These are phyloP conservation scores for Pharus latifolius DNA, from an alignment of 176 grass and related monocot species.

Conservation along the genomic window DNA sequence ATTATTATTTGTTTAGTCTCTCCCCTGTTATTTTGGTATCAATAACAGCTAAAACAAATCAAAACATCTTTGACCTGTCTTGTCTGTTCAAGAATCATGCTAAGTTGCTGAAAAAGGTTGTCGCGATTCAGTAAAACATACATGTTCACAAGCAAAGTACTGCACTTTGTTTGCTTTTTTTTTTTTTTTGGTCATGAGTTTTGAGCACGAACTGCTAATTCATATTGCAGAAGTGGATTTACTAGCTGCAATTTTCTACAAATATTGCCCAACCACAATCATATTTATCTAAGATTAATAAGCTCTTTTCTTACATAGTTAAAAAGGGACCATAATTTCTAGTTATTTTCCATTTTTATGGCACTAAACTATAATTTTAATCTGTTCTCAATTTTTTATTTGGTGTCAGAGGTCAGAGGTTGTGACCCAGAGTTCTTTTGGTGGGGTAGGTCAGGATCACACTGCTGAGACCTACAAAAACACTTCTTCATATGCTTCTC, in stretches of 20 bases:
- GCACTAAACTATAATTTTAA: not conserved
- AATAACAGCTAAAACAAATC: too few relatives aligned
- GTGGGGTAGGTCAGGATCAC: slow-evolving; percentile 7
- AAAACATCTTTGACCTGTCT: too few relatives aligned
- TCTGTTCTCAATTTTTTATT: not conserved
- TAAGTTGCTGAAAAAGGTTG: too few relatives aligned
- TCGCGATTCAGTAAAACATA: too few relatives aligned
- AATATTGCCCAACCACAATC: not conserved
- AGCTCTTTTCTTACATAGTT: not conserved
- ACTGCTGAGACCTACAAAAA: not conserved
- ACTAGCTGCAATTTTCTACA: not conserved
- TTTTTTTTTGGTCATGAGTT: not conserved
- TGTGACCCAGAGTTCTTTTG: slow-evolving; percentile 8
- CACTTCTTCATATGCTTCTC: not conserved
- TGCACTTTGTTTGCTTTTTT: too few relatives aligned
- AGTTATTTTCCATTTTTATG: not conserved
- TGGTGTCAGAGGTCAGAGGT: slow-evolving; percentile 40
- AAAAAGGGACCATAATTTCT: not conserved
- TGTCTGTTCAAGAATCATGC: too few relatives aligned
- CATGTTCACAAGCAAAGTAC: too few relatives aligned
- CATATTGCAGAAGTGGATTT: not conserved
- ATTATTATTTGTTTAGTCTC: too few relatives aligned
- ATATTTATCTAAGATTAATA: too few relatives aligned
- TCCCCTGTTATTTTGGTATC: too few relatives aligned
- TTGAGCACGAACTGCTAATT: not conserved